Evolutionary conservation across 768 basidiomycete genomes (phyloP).

Genomic region (Astraeus odoratus): DNA sequence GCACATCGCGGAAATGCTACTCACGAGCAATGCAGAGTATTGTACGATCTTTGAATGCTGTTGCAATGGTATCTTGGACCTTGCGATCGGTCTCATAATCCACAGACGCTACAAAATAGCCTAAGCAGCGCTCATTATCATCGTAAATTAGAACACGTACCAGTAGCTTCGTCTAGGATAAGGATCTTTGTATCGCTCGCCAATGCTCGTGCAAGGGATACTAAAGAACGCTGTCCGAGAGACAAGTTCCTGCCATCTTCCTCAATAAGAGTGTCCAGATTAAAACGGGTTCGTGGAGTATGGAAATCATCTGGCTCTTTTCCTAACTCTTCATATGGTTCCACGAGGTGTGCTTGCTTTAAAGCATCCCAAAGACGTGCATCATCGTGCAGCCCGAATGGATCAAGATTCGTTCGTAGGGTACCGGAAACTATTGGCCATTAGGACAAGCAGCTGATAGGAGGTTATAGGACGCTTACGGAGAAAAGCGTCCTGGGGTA

Average conservation of each 20-base stretch:
- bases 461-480: no score
- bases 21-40: slow-evolving; percentile 41
- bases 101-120: slow-evolving; percentile 17
- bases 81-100: slow-evolving; percentile 45
- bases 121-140: no score
- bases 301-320: slow-evolving; percentile 34
- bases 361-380: slow-evolving; percentile 78
- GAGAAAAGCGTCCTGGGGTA: no score
- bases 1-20: slow-evolving; percentile 11
- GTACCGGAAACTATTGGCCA: slow-evolving; percentile 40
- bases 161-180: slow-evolving; percentile 87
- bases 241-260: slow-evolving; percentile 83
- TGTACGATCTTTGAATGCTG: slow-evolving; percentile 42
- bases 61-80: slow-evolving; percentile 41
- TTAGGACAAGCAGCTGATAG: no score
- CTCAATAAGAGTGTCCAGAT: slow-evolving; percentile 75
- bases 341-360: slow-evolving; percentile 72
- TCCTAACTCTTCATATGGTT: slow-evolving; percentile 26
- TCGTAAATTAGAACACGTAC: slow-evolving; percentile 21
- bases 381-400: slow-evolving; percentile 74
- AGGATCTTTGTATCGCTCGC: slow-evolving; percentile 81
- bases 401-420: slow-evolving; percentile 78
- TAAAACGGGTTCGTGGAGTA: slow-evolving; percentile 48
- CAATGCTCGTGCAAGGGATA: slow-evolving; percentile 84
- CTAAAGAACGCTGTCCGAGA: slow-evolving; percentile 62